phyloP scores from a whole-genome alignment of 2,329 filamentous ascomycete species.

The Gliomastix tumulicola region DNA sequence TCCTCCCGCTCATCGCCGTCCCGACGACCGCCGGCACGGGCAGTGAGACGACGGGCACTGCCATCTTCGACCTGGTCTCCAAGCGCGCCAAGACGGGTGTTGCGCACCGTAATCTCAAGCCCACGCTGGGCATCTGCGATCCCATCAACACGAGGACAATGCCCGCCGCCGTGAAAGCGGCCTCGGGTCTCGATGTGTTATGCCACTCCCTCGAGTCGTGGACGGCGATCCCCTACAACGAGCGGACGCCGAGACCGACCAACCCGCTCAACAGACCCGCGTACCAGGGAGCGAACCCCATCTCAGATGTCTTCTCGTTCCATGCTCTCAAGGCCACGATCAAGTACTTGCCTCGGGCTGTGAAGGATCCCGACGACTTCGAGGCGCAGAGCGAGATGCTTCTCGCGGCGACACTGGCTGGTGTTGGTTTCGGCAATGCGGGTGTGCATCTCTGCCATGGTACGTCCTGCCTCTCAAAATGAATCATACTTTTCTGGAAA shows the following conservation, averaged over 20 bases:
- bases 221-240: slow-evolving; percentile 92
- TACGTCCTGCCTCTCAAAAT: slow-evolving; percentile 22
- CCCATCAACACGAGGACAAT: slow-evolving; percentile 92
- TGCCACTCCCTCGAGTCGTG: slow-evolving; percentile 95
- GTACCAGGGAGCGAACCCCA: slow-evolving; percentile 96
- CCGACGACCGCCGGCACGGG: slow-evolving; percentile 75
- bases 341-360: slow-evolving; percentile 85
- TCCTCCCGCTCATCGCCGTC: slow-evolving; percentile 66
- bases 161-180: slow-evolving; percentile 88
- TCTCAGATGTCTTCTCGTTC: slow-evolving; percentile 93
- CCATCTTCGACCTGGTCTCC: slow-evolving; percentile 91
- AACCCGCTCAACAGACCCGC: slow-evolving; percentile 90
- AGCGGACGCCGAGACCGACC: slow-evolving; percentile 73
- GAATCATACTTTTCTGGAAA: neutral
- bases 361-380: slow-evolving; percentile 79
- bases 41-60: slow-evolving; percentile 93
- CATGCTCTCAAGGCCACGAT: slow-evolving; percentile 77
- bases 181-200: slow-evolving; percentile 87
- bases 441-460: slow-evolving; percentile 76
- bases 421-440: slow-evolving; percentile 95
- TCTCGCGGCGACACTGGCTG: slow-evolving; percentile 85
- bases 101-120: slow-evolving; percentile 91
- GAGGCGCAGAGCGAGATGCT: slow-evolving; percentile 97
- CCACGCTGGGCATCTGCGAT: slow-evolving; percentile 80
- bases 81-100: slow-evolving; percentile 93